Evolutionary conservation across 352 stramenopile genomes (phyloP).

Genomic region (Phytophthora palmivora): DNA sequence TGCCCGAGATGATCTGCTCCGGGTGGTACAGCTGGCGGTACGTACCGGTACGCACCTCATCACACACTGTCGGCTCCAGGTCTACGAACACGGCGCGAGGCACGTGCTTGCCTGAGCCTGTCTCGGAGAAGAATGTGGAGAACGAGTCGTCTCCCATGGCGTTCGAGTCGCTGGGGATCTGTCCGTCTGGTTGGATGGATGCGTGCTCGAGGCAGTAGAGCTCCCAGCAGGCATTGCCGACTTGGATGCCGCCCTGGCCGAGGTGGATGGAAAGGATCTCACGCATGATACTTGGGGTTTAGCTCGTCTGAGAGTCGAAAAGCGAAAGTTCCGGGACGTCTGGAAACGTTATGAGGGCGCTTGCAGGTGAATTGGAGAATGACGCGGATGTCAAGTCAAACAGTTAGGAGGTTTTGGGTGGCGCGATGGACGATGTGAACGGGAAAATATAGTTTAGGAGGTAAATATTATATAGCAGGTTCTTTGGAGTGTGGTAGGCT

Average conservation of each 20-base stretch:
- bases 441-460: too few species aligned
- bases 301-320: slow-evolving; percentile 13
- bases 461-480: too few species aligned
- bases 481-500: too few species aligned
- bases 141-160: slow-evolving; percentile 62
- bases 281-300: slow-evolving; percentile 91
- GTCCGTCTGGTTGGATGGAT: slow-evolving; percentile 94
- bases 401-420: too few species aligned
- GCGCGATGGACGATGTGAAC: too few species aligned
- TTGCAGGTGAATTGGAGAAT: slow-evolving; percentile 42
- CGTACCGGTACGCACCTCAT: slow-evolving; percentile 95
- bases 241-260: slow-evolving; percentile 90
- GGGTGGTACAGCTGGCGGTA: slow-evolving; percentile 98
- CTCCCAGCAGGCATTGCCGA: slow-evolving; percentile 93
- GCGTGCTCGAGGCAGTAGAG: slow-evolving; percentile 94
- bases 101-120: slow-evolving; percentile 71
- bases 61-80: slow-evolving; percentile 97
- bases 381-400: too few species aligned
- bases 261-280: slow-evolving; percentile 98
- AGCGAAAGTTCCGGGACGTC: slow-evolving; percentile 38
- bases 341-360: slow-evolving; percentile 43
- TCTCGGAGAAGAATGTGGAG: slow-evolving; percentile 92
- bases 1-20: slow-evolving; percentile 98
- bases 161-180: slow-evolving; percentile 61
- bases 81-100: slow-evolving; percentile 95